Evolutionary conservation across 75 land plant genomes (phyloP).

Genomic region (Pinus tabuliformis): DNA sequence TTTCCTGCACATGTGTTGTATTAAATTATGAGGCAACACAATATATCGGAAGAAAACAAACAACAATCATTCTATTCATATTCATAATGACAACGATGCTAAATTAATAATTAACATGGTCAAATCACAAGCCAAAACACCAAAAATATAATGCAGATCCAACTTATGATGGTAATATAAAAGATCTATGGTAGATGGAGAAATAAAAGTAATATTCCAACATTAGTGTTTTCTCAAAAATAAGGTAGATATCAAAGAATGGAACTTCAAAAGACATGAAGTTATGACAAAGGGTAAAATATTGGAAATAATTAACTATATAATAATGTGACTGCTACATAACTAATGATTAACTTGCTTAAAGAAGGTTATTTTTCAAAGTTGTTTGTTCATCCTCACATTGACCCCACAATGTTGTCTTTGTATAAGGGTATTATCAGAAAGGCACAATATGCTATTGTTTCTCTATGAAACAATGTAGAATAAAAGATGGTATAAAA

Average conservation of each 20-base stretch:
- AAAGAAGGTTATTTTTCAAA: too few relatives aligned
- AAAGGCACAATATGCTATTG: too few relatives aligned
- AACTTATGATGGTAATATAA: not conserved
- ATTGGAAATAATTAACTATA: not conserved
- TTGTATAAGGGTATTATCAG: too few relatives aligned
- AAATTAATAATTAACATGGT: not conserved
- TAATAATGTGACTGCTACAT: not conserved
- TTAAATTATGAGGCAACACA: not conserved
- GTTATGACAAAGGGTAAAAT: not conserved
- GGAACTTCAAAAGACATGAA: not conserved
- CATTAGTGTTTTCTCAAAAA: too few relatives aligned
- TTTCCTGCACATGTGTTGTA: conserved; percentile 51
- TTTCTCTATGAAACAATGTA: too few relatives aligned
- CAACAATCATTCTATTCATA: not conserved
- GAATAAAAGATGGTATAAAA: too few relatives aligned
- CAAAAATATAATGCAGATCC: not conserved
- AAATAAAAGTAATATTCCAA: too few relatives aligned
- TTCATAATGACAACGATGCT: not conserved
- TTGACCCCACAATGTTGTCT: too few relatives aligned
- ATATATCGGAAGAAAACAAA: not conserved
- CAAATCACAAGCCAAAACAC: not conserved
- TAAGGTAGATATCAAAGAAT: too few relatives aligned
- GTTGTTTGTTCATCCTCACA: too few relatives aligned
- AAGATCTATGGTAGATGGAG: not conserved
- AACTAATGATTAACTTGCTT: too few relatives aligned